phyloP scores from a whole-genome alignment of 1,284 basidiomycete genomes.

The Ceratorhiza oryzae-sativae region DNA sequence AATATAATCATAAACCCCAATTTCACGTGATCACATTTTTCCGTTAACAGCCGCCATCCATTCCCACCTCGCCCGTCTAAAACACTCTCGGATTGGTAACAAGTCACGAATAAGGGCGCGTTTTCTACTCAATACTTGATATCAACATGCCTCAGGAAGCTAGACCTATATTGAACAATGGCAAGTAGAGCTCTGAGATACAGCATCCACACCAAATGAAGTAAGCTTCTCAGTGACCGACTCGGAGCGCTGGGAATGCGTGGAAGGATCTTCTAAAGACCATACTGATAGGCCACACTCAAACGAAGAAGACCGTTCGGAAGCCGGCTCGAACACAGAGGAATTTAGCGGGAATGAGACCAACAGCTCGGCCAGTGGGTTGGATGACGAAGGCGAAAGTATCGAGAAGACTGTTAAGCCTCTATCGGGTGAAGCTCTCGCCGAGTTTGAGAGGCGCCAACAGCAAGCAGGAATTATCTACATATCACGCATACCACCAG shows the following conservation, averaged over 20 bases:
- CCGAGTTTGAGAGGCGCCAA: constrained; percentile 71
- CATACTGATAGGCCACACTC: neutral
- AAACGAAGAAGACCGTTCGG: neutral
- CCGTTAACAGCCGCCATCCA: too few relatives aligned
- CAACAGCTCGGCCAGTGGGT: neutral
- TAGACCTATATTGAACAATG: too few relatives aligned
- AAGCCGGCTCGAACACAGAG: neutral
- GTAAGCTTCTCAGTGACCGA: neutral
- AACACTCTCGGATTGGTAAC: too few relatives aligned
- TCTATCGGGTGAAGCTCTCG: constrained; percentile 72
- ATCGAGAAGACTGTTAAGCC: constrained; percentile 54
- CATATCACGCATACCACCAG: constrained; percentile 96
- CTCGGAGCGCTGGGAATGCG: neutral
- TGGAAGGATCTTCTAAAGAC: constrained; percentile 16
- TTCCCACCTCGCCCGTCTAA: too few relatives aligned
- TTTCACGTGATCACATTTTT: too few relatives aligned
- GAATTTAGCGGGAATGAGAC: neutral
- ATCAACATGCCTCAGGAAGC: too few relatives aligned
- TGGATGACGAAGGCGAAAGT: neutral
- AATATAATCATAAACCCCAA: too few relatives aligned
- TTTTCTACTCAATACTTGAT: too few relatives aligned
- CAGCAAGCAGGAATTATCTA: constrained; percentile 87
- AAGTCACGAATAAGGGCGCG: too few relatives aligned
- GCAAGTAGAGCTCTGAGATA: neutral
- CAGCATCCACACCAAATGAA: neutral